These are phyloP conservation scores for Dactylellina sp. DNA, from an alignment of 2,329 filamentous ascomycete species.

Conservation along the genomic window DNA sequence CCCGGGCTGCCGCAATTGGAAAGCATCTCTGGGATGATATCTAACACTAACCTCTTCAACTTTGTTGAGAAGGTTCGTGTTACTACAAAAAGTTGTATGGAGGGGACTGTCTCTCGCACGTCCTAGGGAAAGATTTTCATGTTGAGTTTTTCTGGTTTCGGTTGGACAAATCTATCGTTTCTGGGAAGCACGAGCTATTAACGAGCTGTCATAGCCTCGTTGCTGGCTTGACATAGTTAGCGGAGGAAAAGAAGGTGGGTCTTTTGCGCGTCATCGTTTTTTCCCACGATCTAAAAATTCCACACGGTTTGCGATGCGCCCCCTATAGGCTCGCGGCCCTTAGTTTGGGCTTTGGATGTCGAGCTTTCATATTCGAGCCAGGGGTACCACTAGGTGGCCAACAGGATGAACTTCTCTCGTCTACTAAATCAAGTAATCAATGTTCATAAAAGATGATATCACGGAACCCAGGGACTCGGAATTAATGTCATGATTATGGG, in stretches of 20 bases:
- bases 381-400: neutral
- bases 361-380: constrained; percentile 11
- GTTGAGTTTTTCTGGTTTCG: constrained; percentile 1
- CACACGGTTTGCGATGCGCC: constrained; percentile 28
- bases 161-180: neutral
- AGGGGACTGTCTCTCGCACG: neutral
- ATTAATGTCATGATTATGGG: neutral
- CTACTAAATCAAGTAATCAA: neutral
- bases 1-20: constrained; percentile 35
- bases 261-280: constrained; percentile 40
- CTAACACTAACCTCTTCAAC: neutral
- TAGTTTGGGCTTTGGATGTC: constrained; percentile 17
- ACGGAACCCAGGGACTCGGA: neutral
- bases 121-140: constrained; percentile 17
- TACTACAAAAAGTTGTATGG: constrained; percentile 5
- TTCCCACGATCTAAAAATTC: constrained; percentile 37
- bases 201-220: constrained; percentile 20
- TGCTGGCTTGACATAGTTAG: constrained; percentile 14
- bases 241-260: constrained; percentile 1
- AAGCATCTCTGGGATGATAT: constrained; percentile 17
- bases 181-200: neutral
- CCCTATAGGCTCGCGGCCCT: constrained; percentile 26
- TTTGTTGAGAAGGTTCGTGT: neutral
- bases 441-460: neutral
- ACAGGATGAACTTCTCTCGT: neutral